Percentiles rank a stretch among this genome's conserved stretches.
Conservation (phyloP, 148 eudicot genomes). For the Oxyria digyna region DNA sequence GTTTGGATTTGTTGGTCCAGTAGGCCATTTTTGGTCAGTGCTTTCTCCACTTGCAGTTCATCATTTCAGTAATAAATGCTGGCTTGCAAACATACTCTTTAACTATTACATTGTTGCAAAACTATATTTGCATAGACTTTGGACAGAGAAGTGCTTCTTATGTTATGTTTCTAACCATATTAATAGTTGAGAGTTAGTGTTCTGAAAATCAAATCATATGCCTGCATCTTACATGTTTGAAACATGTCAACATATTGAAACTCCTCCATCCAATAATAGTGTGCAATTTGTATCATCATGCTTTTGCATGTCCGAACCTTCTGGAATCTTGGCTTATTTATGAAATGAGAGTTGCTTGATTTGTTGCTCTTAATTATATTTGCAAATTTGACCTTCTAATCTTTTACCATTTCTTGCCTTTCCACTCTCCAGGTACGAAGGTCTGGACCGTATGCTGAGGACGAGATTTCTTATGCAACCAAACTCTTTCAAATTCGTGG, state of each 20-base stretch:
- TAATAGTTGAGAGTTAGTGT: background rate
- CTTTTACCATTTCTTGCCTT: slow-evolving; percentile 11
- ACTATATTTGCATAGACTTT: background rate
- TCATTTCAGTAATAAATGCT: background rate
- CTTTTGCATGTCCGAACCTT: background rate
- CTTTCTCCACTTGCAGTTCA: background rate
- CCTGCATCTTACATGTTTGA: background rate
- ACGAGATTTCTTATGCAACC: slow-evolving; percentile 40
- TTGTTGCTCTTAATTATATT: background rate
- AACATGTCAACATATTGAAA: background rate
- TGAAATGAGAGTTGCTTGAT: background rate
- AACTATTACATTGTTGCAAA: background rate
- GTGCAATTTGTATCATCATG: background rate
- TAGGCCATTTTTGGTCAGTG: slow-evolving; percentile 91
- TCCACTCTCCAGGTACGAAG: slow-evolving; percentile 74
- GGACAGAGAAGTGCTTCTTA: background rate
- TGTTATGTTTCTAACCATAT: background rate
- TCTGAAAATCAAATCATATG: background rate
- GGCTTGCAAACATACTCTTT: background rate
- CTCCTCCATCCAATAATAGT: background rate
- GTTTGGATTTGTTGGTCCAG: slow-evolving; percentile 88
- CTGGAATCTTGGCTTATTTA: background rate
- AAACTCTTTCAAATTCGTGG: slow-evolving; percentile 67
- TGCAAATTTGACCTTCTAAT: background rate
- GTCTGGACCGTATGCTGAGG: slow-evolving; percentile 58